Percentiles rank a stretch among this genome's conserved stretches.
Conservation (phyloP, 805 yeast genomes). For the Allodekkera sacchari region DNA sequence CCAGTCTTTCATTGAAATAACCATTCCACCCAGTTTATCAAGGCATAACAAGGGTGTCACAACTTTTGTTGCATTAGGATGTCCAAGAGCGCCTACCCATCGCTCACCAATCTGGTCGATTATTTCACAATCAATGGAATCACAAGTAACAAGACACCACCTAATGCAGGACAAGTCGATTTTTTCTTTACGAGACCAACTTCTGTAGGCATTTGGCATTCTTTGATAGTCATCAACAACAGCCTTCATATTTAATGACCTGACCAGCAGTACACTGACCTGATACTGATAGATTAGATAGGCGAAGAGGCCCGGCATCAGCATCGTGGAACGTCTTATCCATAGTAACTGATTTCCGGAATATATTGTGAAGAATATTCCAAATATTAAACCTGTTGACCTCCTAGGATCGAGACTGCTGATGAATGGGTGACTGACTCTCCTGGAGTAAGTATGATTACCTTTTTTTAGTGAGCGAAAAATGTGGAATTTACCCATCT, state of each 20-base stretch:
- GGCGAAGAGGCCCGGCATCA: conserved; percentile 81
- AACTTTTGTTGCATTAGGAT: conserved; percentile 62
- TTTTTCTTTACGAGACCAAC: conserved; percentile 62
- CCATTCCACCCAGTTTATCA: conserved; percentile 94
- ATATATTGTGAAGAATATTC: conserved; percentile 72
- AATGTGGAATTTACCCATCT: conserved; percentile 9
- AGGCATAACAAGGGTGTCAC: conserved; percentile 85
- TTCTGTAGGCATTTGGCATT: conserved; percentile 76
- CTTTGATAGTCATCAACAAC: conserved; percentile 91
- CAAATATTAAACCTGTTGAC: conserved; percentile 80
- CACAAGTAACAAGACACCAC: conserved; percentile 86
- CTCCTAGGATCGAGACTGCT: conserved; percentile 63
- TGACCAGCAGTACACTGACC: conserved; percentile 72
- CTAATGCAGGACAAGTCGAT: conserved; percentile 73
- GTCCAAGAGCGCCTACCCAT: conserved; percentile 87
- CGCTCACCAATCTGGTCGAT: conserved; percentile 81
- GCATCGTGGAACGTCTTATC: conserved; percentile 68
- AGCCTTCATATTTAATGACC: conserved; percentile 79
- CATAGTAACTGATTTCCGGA: conserved; percentile 78
- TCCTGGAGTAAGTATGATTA: conserved; percentile 41
- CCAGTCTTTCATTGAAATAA: conserved; percentile 88
- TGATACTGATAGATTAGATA: conserved; percentile 61
- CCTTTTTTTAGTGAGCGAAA: conserved; percentile 3
- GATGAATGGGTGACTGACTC: conserved; percentile 47
- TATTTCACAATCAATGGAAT: conserved; percentile 88